A percentile compares a stretch with the other conserved stretches of the same genome.
These are phyloP conservation scores for Colletotrichum sp. DNA, from an alignment of 2,329 filamentous ascomycete genomes.

Conservation along the genomic window DNA sequence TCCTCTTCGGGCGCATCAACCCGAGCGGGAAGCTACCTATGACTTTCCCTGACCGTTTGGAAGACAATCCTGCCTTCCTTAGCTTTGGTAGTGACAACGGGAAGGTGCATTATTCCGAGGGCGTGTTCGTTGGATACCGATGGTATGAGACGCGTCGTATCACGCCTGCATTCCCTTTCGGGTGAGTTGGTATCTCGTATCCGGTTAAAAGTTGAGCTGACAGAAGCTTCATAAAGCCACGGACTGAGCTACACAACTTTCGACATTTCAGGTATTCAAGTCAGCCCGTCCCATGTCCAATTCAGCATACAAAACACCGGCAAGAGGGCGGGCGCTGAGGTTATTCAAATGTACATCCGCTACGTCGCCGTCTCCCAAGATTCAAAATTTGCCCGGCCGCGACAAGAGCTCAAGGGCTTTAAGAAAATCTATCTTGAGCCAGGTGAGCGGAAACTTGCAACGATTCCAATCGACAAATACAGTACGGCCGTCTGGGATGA, in stretches of 20 bases:
- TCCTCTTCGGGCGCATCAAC: constrained; percentile 71
- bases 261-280: constrained; percentile 46
- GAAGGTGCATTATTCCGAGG: constrained; percentile 72
- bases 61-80: constrained; percentile 73
- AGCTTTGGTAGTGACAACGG: constrained; percentile 71
- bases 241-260: constrained; percentile 76
- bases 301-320: constrained; percentile 63
- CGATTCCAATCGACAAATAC: constrained; percentile 65
- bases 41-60: constrained; percentile 67
- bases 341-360: constrained; percentile 53
- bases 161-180: constrained; percentile 70
- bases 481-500: constrained; percentile 75
- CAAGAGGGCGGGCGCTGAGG: constrained; percentile 45
- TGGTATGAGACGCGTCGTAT: constrained; percentile 70
- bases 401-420: constrained; percentile 63
- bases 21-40: constrained; percentile 79
- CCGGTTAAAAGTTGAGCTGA: not conserved
- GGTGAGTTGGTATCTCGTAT: not conserved
- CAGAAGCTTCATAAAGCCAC: constrained; percentile 43
- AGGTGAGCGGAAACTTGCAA: constrained; percentile 61
- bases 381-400: constrained; percentile 49
- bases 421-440: constrained; percentile 62
- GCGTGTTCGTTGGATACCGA: constrained; percentile 75
- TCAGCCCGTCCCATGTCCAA: constrained; percentile 42
- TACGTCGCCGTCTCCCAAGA: constrained; percentile 39